These are phyloP conservation scores for Fragaria ananassa DNA, from an alignment of 306 rosid genomes.

Conservation along the genomic window DNA sequence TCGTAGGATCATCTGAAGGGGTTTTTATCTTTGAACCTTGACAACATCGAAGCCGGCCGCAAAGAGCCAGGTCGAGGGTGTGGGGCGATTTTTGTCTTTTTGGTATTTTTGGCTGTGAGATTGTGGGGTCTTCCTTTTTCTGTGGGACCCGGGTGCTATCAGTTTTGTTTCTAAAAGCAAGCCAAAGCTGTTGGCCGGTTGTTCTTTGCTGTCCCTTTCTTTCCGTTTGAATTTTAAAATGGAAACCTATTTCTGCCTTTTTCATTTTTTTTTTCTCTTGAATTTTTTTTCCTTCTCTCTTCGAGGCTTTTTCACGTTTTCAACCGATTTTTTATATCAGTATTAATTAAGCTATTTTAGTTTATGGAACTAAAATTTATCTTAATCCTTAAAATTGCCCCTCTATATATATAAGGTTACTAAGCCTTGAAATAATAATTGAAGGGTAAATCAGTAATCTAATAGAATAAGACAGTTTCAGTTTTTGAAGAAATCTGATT, in stretches of 20 bases:
- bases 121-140: background rate
- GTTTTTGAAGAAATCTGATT: too few relatives aligned
- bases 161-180: constrained; percentile 1
- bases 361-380: too few relatives aligned
- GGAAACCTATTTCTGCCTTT: background rate
- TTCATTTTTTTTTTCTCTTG: too few relatives aligned
- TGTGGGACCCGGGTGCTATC: constrained; percentile 2
- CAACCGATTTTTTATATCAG: too few relatives aligned
- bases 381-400: too few relatives aligned
- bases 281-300: too few relatives aligned
- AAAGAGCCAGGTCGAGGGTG: background rate
- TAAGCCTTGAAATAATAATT: too few relatives aligned
- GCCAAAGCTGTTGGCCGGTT: constrained; percentile 26
- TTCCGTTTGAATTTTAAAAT: constrained; percentile 9
- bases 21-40: background rate
- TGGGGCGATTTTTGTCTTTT: constrained; percentile 21
- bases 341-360: too few relatives aligned
- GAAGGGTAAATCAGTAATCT: too few relatives aligned
- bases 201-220: constrained; percentile 23
- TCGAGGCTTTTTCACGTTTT: too few relatives aligned
- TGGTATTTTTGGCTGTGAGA: background rate
- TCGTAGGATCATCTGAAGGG: background rate
- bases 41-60: constrained; percentile 23
- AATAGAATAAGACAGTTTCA: too few relatives aligned
- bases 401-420: too few relatives aligned